Base-by-base conservation (phyloP, 2,329 filamentous ascomycete genomes). In the Colletotrichum tanaceti region DNA sequence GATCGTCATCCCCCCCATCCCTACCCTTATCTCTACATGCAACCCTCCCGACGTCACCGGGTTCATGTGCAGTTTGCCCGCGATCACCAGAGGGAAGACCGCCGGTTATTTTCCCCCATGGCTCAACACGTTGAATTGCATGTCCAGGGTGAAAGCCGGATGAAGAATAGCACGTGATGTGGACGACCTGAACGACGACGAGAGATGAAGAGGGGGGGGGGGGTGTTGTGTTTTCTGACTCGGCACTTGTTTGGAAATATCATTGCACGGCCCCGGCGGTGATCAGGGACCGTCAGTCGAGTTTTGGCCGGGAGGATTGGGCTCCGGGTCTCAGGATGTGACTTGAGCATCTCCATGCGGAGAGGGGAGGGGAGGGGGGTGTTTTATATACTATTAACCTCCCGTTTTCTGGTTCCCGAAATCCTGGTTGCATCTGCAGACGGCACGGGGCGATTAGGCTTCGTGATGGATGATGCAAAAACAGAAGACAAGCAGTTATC, bases 261-360 rank as follows among this genome's bases (percentile, higher is more conserved):
- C 41, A 24, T 44, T 44, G 66, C 66, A 61, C 66, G 66, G 62
- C 62, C 54, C 57, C 22, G 55, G 44, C 13, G 43, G 20, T 57
- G 66, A 66, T 69, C 66, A 61, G 50, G 57, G 43, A 60, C 50
- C 35, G 50, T 44, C 41, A 38, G 41, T 9, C 43, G 55, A 57
- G 22, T 54, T 47, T 18, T 52, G 38, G 43, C 50, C 66, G 62
- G 66, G 62, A 69, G 43, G 49, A 20, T 14, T 57, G 62, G 53
- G 62, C 62, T 69, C 66, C 62, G 55, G 62, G 66, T 69, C 66
- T 69, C 66, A 69, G 66, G 63, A 65, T 66, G 44, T 50, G 54
- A 59, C 61, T 52, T 65, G 61, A 44, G 46, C 18, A 32, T 5
- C 32, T 65, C 62, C 47, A 41, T 47, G 55, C 43, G 54, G 35